phyloP scores from a whole-genome alignment of 192 early-diverging fungal species.

The Entophlyctis helioformis region DNA sequence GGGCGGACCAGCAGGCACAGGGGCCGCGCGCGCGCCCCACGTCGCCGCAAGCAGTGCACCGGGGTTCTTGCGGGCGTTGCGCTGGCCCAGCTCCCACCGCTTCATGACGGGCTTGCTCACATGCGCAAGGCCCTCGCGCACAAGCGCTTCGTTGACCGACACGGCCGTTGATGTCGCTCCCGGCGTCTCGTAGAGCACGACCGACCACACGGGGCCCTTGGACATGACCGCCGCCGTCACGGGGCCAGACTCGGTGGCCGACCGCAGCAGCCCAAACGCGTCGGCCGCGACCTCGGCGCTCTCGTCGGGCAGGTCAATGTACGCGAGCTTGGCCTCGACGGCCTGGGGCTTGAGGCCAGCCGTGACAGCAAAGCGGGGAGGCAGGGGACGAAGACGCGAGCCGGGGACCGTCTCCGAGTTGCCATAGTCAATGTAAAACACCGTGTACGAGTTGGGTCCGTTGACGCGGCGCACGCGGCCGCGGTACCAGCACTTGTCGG shows the following conservation, averaged over 20 bases:
- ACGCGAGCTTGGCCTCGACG: slow-evolving; percentile 74
- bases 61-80: slow-evolving; percentile 16
- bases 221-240: slow-evolving; percentile 25
- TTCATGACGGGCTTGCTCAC: slow-evolving; percentile 21
- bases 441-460: slow-evolving; percentile 45
- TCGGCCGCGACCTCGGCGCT: slow-evolving; percentile 69
- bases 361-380: slow-evolving; percentile 44
- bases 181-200: slow-evolving; percentile 26
- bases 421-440: slow-evolving; percentile 90
- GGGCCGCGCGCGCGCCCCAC: too few species aligned
- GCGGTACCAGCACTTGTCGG: slow-evolving; percentile 82
- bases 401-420: slow-evolving; percentile 73
- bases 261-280: slow-evolving; percentile 56
- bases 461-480: slow-evolving; percentile 62
- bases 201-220: slow-evolving; percentile 10
- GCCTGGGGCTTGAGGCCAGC: slow-evolving; percentile 54
- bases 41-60: too few species aligned
- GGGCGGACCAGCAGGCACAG: too few species aligned
- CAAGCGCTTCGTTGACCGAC: slow-evolving; percentile 26
- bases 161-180: slow-evolving; percentile 4
- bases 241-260: slow-evolving; percentile 36
- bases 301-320: slow-evolving; percentile 47
- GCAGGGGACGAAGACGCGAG: slow-evolving; percentile 61
- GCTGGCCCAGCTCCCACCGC: slow-evolving; percentile 21
- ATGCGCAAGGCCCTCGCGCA: slow-evolving; percentile 26